Percentiles rank a stretch among this genome's conserved stretches.
Conservation (phyloP, 805 yeast species). For the Teunomyces funiuensis region DNA sequence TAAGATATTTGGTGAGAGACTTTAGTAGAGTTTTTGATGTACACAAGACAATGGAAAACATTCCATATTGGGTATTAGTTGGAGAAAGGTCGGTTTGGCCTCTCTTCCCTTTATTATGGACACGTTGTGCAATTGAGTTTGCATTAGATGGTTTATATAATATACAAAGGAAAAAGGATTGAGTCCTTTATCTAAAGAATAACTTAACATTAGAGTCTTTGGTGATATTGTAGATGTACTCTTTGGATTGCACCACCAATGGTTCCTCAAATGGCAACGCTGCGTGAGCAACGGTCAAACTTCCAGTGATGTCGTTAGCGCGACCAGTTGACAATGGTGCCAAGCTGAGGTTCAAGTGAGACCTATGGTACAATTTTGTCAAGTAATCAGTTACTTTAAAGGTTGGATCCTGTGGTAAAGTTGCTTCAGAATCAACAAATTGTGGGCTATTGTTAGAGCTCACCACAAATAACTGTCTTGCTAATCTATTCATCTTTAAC, state of each 20-base stretch:
- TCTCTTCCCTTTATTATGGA: conserved; percentile 75
- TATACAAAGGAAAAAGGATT: conserved; percentile 33
- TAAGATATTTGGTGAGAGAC: conserved; percentile 66
- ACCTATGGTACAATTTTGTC: conserved; percentile 47
- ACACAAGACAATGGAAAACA: conserved; percentile 64
- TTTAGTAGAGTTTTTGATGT: conserved; percentile 79
- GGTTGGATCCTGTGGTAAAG: conserved; percentile 28
- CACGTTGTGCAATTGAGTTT: conserved; percentile 87
- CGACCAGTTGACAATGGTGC: conserved; percentile 76
- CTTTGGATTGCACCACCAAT: conserved; percentile 50
- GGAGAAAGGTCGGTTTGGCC: conserved; percentile 97
- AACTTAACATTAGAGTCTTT: conserved; percentile 53
- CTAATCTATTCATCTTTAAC: conserved; percentile 28
- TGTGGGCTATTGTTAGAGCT: conserved; percentile 37
- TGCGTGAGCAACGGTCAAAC: conserved; percentile 61
- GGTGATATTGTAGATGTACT: conserved; percentile 58
- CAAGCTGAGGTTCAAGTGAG: conserved; percentile 53
- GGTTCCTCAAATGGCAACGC: conserved; percentile 30
- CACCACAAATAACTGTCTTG: conserved; percentile 37
- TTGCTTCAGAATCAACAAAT: conserved; percentile 27
- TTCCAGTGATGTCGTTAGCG: conserved; percentile 81
- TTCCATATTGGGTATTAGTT: conserved; percentile 84
- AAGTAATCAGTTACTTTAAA: conserved; percentile 49
- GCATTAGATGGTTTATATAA: conserved; percentile 75
- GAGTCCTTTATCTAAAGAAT: conserved; percentile 38